phyloP scores from a whole-genome alignment of 352 stramenopile genomes.

The Phytophthora litchii region DNA sequence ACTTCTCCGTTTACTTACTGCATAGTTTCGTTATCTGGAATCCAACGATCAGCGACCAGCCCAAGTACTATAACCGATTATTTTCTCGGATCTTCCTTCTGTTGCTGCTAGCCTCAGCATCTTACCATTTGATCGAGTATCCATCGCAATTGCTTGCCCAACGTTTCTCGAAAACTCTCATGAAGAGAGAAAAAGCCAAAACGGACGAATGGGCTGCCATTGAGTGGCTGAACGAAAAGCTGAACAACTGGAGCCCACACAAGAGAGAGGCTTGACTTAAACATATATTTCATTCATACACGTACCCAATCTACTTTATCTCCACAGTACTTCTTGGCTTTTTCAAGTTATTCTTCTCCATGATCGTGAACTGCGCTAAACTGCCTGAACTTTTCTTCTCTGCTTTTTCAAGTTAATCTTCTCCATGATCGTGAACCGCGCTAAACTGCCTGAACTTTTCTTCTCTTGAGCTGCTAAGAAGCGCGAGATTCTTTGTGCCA shows the following conservation, averaged over 20 bases:
- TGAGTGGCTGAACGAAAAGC: background rate
- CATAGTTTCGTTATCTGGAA: constrained; percentile 43
- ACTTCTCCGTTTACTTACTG: constrained; percentile 49
- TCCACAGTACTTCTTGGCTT: constrained; percentile 6
- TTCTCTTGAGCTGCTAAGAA: constrained; percentile 28
- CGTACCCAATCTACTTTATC: constrained; percentile 2
- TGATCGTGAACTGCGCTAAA: constrained; percentile 16
- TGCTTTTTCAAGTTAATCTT: constrained; percentile 19
- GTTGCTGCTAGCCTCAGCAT: constrained; percentile 26
- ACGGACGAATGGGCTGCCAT: background rate
- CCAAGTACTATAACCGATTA: constrained; percentile 41
- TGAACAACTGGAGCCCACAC: background rate
- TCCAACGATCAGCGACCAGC: constrained; percentile 17
- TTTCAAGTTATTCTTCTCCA: constrained; percentile 19
- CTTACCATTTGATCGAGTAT: constrained; percentile 48
- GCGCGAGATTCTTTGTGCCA: constrained; percentile 36
- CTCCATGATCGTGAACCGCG: constrained; percentile 21
- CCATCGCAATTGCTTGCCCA: constrained; percentile 43
- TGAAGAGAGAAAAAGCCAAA: background rate
- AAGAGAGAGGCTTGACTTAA: background rate
- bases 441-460: constrained; percentile 6
- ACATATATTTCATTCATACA: constrained; percentile 16
- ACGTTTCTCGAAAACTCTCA: background rate
- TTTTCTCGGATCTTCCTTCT: constrained; percentile 36
- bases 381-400: constrained; percentile 13